Conservation (phyloP, 139 green algal species). For the Tetraselmis striata region DNA sequence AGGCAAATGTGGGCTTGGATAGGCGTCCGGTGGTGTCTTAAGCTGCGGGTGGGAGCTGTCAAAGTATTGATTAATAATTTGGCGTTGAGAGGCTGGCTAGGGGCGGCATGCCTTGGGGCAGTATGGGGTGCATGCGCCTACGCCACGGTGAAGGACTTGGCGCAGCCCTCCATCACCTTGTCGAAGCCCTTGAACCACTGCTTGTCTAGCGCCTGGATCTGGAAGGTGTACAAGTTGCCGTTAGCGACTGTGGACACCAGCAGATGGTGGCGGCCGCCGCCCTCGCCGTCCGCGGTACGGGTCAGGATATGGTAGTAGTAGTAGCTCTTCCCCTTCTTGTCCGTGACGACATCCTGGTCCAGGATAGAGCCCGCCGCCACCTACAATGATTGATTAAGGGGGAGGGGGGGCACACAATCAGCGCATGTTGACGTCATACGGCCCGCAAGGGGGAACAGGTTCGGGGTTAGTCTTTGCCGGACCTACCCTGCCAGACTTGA, state of each 20-base stretch:
- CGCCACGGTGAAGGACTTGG: constrained; percentile 79
- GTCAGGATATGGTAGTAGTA: constrained; percentile 61
- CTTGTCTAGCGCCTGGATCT: constrained; percentile 89
- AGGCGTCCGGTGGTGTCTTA: no score
- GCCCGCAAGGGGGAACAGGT: no score
- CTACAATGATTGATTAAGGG: no score
- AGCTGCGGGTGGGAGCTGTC: no score
- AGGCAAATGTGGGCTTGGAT: no score
- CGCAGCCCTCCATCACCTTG: constrained; percentile 47
- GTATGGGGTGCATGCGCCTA: no score
- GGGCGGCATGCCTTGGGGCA: no score
- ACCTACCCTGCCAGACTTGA: constrained; percentile 27
- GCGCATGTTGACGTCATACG: no score
- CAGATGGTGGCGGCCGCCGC: constrained; percentile 94
- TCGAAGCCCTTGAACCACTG: constrained; percentile 89
- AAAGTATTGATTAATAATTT: no score
- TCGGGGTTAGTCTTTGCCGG: no score
- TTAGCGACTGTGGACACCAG: constrained; percentile 79
- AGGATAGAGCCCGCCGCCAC: constrained; percentile 78
- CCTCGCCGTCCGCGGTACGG: constrained; percentile 82
- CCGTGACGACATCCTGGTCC: constrained; percentile 57
- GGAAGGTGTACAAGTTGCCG: constrained; percentile 83
- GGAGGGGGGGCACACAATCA: no score
- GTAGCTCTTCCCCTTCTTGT: constrained; percentile 94
- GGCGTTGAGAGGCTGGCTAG: no score